Evolutionary conservation across 176 grass and related monocot species (phyloP).

Genomic region (Aegilops sharonensis): DNA sequence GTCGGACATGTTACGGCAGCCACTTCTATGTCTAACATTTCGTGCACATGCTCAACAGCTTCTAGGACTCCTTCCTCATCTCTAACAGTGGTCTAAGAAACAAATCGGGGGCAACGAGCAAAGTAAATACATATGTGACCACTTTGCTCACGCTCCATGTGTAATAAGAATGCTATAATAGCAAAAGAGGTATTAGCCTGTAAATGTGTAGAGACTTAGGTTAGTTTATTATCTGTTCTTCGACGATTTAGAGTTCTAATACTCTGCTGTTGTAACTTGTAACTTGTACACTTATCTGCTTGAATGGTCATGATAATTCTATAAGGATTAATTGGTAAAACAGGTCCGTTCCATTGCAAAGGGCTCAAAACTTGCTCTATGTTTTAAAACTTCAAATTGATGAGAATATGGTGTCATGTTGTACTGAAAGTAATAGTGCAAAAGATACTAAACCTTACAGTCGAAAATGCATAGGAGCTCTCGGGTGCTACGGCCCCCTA

Average conservation of each 20-base stretch:
- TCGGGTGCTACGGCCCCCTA: too few species aligned
- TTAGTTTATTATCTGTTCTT: too few species aligned
- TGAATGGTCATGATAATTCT: neutral
- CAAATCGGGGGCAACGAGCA: neutral
- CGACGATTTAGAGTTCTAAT: too few species aligned
- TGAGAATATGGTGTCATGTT: too few species aligned
- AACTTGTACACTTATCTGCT: neutral
- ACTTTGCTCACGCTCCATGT: too few species aligned
- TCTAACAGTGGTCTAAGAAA: constrained; percentile 36
- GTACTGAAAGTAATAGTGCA: too few species aligned
- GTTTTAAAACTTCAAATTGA: too few species aligned
- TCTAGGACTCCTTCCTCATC: constrained; percentile 44
- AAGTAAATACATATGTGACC: neutral
- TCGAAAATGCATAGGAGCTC: too few species aligned
- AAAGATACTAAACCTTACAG: too few species aligned
- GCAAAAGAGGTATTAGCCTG: neutral
- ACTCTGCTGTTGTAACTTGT: neutral
- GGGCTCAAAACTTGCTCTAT: too few species aligned
- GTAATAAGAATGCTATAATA: neutral
- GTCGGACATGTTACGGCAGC: constrained; percentile 30
- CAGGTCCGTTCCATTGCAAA: too few species aligned
- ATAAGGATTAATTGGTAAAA: neutral
- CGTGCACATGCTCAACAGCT: constrained; percentile 53
- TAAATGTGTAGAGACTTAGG: neutral
- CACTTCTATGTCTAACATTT: constrained; percentile 47